These are phyloP conservation scores for Colletotrichum cordylinicola DNA, from an alignment of 2,329 filamentous ascomycete genomes.

Conservation along the genomic window DNA sequence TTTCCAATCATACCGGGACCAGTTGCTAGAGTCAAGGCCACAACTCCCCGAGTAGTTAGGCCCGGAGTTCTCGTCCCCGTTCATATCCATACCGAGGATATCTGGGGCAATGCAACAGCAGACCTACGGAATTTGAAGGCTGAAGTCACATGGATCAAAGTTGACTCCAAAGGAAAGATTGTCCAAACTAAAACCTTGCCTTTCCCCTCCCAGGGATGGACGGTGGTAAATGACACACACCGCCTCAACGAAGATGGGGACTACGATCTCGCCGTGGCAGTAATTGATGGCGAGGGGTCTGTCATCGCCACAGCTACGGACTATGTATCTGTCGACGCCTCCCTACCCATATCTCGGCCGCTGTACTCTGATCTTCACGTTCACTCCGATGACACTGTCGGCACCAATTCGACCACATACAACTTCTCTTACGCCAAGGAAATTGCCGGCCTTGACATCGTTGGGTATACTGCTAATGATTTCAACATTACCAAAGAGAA, in stretches of 20 bases:
- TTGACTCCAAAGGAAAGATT: background rate
- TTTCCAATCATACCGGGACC: constrained; percentile 29
- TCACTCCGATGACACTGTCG: constrained; percentile 42
- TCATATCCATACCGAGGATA: constrained; percentile 29
- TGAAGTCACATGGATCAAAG: background rate
- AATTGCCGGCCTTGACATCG: constrained; percentile 39
- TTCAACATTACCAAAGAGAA: constrained; percentile 39
- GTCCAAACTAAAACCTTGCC: background rate
- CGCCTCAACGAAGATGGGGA: background rate
- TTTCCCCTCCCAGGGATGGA: constrained; percentile 9
- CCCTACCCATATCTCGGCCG: constrained; percentile 26
- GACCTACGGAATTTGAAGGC: constrained; percentile 13
- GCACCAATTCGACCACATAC: constrained; percentile 38
- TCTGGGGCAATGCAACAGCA: constrained; percentile 32
- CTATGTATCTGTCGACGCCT: constrained; percentile 23
- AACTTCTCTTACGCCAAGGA: constrained; percentile 41
- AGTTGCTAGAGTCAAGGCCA: constrained; percentile 23
- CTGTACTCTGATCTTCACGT: constrained; percentile 40
- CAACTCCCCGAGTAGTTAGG: constrained; percentile 26
- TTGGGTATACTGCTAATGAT: constrained; percentile 44
- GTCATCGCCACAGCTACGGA: background rate
- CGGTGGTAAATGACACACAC: background rate
- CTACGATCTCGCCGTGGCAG: background rate
- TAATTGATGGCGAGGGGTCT: background rate
- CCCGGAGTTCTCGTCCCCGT: constrained; percentile 26